Evolutionary conservation across 768 basidiomycete species (phyloP).

Genomic region (Phlebiopsis gigantea): DNA sequence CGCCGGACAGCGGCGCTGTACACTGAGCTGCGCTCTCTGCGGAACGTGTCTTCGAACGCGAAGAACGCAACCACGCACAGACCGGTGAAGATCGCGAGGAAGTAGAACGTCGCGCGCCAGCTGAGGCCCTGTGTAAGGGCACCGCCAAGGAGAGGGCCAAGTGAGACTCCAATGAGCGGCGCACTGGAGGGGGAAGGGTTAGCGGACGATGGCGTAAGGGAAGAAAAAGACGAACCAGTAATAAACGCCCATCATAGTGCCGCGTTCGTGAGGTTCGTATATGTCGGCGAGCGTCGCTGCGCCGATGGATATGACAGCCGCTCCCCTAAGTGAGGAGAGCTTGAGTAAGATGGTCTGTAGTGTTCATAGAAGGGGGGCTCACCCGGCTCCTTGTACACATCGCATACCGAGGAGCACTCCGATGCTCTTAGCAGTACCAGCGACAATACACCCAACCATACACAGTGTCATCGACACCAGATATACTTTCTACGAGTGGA

Average conservation of each 20-base stretch:
- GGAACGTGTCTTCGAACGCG: slow-evolving; percentile 79
- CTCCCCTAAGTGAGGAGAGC: slow-evolving; percentile 37
- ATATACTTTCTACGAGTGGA: slow-evolving; percentile 52
- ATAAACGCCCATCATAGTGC: slow-evolving; percentile 75
- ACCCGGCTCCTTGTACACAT: slow-evolving; percentile 64
- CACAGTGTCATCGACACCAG: slow-evolving; percentile 47
- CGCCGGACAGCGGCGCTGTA: slow-evolving; percentile 65
- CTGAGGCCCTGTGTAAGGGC: slow-evolving; percentile 56
- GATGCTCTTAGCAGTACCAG: slow-evolving; percentile 51
- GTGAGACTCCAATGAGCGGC: slow-evolving; percentile 64
- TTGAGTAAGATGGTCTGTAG: background rate
- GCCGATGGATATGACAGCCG: slow-evolving; percentile 66
- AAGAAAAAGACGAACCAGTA: slow-evolving; percentile 31
- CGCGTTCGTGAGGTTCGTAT: slow-evolving; percentile 68
- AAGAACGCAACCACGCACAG: slow-evolving; percentile 51
- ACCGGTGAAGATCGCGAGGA: slow-evolving; percentile 61
- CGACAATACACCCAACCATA: slow-evolving; percentile 48
- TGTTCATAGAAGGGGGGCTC: slow-evolving; percentile 12
- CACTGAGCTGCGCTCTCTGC: slow-evolving; percentile 72
- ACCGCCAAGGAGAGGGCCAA: slow-evolving; percentile 72
- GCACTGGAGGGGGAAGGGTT: slow-evolving; percentile 35
- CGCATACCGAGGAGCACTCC: slow-evolving; percentile 63
- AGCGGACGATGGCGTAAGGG: background rate
- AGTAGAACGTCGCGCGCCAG: slow-evolving; percentile 86
- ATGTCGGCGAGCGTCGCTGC: slow-evolving; percentile 78